Evolutionary conservation across 2,329 filamentous ascomycete species (phyloP), one percentile per base, ranked within the genome.

Genomic region (Xylariaceae sp.): DNA sequence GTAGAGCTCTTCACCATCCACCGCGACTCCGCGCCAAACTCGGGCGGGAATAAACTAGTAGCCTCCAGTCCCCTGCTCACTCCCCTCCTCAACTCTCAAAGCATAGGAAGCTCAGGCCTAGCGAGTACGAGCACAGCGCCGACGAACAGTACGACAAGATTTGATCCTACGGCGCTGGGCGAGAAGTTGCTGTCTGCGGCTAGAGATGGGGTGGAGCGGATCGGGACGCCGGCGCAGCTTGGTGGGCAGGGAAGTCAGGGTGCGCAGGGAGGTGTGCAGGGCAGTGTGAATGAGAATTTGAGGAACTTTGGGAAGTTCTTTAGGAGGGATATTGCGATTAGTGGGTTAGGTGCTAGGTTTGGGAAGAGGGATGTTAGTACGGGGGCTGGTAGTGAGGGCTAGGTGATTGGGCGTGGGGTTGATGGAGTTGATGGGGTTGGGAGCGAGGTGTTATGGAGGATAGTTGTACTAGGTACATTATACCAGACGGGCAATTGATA

Each of bases 231-330:
- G 47, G 61, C 42, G 53, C 59, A 55, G 62, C 59, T 43, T 49
- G 58, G 61, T 60, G 73, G 65, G 36, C 72, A 73, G 56, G 74
- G 60, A 50, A 38, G 6, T 42, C 18, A 6, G 52, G 40, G 1
- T 28, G 19, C 18, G 31, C 39, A 12, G 33, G 47, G 31, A 9
- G 45, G 16, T 7, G 54, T 31, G 5, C 57, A 60, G 50, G 62
- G 61, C 14, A 84, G 87, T 63, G 83, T 82, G 7, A 96, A 97
- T 67, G 92, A 96, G 71, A 97, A 97, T 71, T 69, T 97, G 71
- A 92, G 90, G 74, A 96, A 90, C 69, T 89, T 99, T 72, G 93
- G 93, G 19, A 97, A 96, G 72, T 97, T 97, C 73, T 97, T 97
- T 75, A 85, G 88, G 57, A 78, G 93, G 57, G 93, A 97, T 74